These are phyloP conservation scores for Rhododendron vialii DNA, from an alignment of 148 eudicot genomes.

Conservation along the genomic window DNA sequence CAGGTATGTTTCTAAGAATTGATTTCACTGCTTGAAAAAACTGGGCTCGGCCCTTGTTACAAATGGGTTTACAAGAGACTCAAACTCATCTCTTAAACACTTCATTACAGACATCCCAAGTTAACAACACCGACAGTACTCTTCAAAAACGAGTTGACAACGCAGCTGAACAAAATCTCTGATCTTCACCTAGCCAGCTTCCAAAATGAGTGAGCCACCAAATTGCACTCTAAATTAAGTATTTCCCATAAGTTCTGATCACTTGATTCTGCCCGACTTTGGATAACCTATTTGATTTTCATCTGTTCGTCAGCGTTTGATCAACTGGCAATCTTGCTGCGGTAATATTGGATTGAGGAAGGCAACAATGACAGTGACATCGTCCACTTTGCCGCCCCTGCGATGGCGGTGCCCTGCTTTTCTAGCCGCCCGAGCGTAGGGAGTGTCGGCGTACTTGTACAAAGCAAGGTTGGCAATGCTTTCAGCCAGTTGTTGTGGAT, in stretches of 20 bases:
- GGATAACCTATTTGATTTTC: too few species aligned
- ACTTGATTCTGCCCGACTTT: too few species aligned
- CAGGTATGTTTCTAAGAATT: too few species aligned
- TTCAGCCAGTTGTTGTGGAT: not conserved
- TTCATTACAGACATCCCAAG: not conserved
- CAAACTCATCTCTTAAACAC: too few species aligned
- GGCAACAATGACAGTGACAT: not conserved
- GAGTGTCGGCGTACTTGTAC: not conserved
- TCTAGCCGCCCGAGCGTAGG: not conserved
- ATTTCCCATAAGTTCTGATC: too few species aligned
- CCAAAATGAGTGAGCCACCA: too few species aligned
- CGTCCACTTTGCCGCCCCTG: conserved; percentile 11
- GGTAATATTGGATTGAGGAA: not conserved
- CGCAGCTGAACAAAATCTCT: not conserved
- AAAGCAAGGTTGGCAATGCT: not conserved
- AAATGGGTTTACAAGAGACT: too few species aligned
- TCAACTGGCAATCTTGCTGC: too few species aligned
- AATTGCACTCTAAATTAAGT: too few species aligned
- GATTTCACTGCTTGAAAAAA: not conserved
- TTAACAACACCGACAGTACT: not conserved
- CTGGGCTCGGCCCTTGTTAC: not conserved
- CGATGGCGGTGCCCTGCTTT: not conserved
- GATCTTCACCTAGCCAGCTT: too few species aligned
- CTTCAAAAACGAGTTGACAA: not conserved
- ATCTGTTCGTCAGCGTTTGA: too few species aligned